These are phyloP conservation scores for Rutstroemia sp. DNA, from an alignment of 2,329 filamentous ascomycete genomes.

Conservation along the genomic window DNA sequence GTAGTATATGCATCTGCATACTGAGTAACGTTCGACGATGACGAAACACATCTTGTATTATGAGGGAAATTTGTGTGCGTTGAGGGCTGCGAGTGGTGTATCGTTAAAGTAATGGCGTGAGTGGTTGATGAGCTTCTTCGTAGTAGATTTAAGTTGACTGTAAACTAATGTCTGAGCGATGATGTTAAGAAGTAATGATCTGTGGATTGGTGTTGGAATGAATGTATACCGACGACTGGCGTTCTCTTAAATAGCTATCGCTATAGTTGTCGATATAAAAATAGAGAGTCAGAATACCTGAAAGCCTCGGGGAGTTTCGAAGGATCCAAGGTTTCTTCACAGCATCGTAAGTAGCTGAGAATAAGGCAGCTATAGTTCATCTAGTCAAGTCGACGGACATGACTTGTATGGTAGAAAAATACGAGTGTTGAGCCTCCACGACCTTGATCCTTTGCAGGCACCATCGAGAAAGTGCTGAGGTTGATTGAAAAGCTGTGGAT, in stretches of 20 bases:
- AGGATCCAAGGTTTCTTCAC: slow-evolving; percentile 4
- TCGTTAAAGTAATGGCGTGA: neutral
- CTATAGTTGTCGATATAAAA: slow-evolving; percentile 24
- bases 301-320: neutral
- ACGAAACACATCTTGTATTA: slow-evolving; percentile 55
- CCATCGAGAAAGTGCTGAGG: neutral
- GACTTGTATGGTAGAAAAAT: slow-evolving; percentile 1
- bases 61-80: slow-evolving; percentile 14
- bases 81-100: neutral
- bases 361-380: slow-evolving; percentile 1
- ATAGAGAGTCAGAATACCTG: slow-evolving; percentile 22
- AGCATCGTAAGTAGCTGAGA: slow-evolving; percentile 7
- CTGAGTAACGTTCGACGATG: slow-evolving; percentile 60
- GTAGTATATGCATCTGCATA: slow-evolving; percentile 64
- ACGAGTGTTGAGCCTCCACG: slow-evolving; percentile 6
- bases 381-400: neutral
- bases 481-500: neutral
- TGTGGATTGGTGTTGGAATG: neutral
- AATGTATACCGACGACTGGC: neutral
- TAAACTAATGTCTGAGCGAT: neutral
- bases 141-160: neutral
- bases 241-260: neutral
- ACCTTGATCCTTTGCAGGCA: neutral
- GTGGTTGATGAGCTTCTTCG: neutral
- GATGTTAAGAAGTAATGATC: neutral